phyloP scores from a whole-genome alignment of 208 protist species.

The Wallacemonas sp. region DNA sequence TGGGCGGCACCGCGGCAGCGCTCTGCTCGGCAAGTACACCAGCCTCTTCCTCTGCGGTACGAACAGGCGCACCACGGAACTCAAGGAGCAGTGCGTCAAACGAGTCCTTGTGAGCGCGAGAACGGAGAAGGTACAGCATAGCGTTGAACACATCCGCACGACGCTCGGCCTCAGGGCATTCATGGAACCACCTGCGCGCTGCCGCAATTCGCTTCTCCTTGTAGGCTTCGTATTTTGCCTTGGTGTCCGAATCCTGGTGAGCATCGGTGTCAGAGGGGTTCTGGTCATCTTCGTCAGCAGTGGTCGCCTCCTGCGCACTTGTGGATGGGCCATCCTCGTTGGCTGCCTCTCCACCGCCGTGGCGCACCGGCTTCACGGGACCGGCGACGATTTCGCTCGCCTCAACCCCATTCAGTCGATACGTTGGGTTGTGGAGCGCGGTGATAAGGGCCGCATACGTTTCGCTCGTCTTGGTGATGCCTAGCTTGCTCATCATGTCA shows the following conservation, averaged over 20 bases:
- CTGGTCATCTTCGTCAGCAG: neutral
- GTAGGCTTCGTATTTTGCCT: conserved; percentile 58
- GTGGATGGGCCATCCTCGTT: too few species aligned
- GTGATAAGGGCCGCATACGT: conserved; percentile 67
- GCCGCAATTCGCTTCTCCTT: conserved; percentile 40
- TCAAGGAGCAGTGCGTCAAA: conserved; percentile 53
- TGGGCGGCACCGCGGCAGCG: neutral
- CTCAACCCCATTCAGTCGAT: conserved; percentile 36
- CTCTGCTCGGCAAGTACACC: too few species aligned
- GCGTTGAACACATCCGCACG: conserved; percentile 72
- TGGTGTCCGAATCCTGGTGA: neutral
- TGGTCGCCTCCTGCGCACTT: too few species aligned
- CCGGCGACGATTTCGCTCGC: conserved; percentile 18
- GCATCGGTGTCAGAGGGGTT: neutral
- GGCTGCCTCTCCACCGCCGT: neutral
- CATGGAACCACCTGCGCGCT: conserved; percentile 54
- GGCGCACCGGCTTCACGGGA: too few species aligned
- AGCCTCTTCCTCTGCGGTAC: neutral
- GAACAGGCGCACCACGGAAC: conserved; percentile 57
- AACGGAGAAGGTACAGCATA: conserved; percentile 67
- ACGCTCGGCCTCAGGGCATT: conserved; percentile 38
- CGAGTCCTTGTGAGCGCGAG: conserved; percentile 27
- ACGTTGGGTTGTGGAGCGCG: conserved; percentile 65
- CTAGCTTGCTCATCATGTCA: conserved; percentile 65
- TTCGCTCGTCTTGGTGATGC: conserved; percentile 22